Evolutionary conservation across 441 rosid genomes (phyloP), one percentile per base, ranked within the genome.

Genomic region (Bruguiera hainesii): DNA sequence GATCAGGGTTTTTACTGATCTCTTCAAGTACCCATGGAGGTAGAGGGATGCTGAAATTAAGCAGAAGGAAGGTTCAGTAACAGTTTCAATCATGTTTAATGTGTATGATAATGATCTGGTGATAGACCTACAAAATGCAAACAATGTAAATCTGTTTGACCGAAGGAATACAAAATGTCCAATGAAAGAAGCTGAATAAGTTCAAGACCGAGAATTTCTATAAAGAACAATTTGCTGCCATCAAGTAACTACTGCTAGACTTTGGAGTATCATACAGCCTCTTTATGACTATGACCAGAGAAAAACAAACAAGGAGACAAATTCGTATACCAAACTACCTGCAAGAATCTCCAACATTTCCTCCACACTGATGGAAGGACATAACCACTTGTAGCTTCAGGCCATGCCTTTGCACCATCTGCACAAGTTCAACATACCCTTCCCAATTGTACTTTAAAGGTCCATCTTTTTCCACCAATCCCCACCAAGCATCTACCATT

Each of bases 401-500:
- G 37, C 97, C 97, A 68, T 91, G 89, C 70, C 71, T 87, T 63
- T 88, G 83, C 56, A 91, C 99, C 97, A 88, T 89, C 59, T 81
- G 83, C 63, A 91, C 86, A 46, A 94, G 93, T 74, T 88, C 92
- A 6, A 85, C 92, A 71, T 94, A 91, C 51, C 97, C 97, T 66
- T 94, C 95, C 99, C 99, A 94, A 50, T 89, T 94, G 73, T 94
- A 91, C 68, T 81, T 85, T 60, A 87, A 67, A 35, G 99, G 99
- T 68, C 91, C 96, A 73, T 94, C 97, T 82, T 91, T 94, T 85
- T 94, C 99, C 1, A 89, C 97, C 79, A 94, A 48, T 6, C 99
- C 99, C 99, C 99, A 94, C 97, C 97, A 94, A 33, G 85, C 96
- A 79, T 94, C 98, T 64, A 91, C 97, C 99, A 94, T 94, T 0